Evolutionary conservation across 1,284 basidiomycete genomes (phyloP).

Genomic region (Schizophyllum commune): DNA sequence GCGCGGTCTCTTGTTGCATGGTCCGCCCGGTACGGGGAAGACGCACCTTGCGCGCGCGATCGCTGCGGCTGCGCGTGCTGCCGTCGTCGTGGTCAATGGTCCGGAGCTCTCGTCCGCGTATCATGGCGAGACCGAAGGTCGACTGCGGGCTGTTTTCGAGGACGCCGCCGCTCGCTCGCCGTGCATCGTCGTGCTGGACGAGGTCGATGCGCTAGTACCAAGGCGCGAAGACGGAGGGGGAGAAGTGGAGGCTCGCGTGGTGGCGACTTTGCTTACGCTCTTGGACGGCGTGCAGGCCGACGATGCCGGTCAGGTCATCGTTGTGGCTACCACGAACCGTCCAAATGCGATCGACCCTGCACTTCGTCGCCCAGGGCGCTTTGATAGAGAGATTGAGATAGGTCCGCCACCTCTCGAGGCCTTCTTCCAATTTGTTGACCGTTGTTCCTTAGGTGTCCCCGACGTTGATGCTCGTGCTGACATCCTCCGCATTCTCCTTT

Average conservation of each 20-base stretch:
- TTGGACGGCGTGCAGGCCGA: constrained; percentile 87
- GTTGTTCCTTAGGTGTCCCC: too few relatives aligned
- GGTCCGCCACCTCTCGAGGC: constrained; percentile 40
- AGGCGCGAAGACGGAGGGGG: constrained; percentile 83
- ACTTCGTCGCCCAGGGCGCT: constrained; percentile 86
- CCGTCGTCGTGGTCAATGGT: constrained; percentile 86
- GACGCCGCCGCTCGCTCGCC: constrained; percentile 79
- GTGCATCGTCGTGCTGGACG: constrained; percentile 92
- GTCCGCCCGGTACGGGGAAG: constrained; percentile 92
- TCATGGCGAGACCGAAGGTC: constrained; percentile 94
- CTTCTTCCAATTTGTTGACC: too few relatives aligned
- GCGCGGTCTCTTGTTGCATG: constrained; percentile 83
- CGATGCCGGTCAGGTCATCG: constrained; percentile 59
- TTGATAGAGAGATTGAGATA: constrained; percentile 97
- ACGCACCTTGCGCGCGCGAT: constrained; percentile 90
- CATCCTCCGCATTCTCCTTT: constrained; percentile 79
- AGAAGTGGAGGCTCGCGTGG: constrained; percentile 94
- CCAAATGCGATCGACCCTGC: constrained; percentile 98
- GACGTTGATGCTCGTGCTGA: constrained; percentile 75
- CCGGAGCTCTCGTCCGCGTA: constrained; percentile 93
- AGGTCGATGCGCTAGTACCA: constrained; percentile 94
- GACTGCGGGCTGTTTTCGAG: constrained; percentile 83
- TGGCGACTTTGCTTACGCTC: constrained; percentile 90
- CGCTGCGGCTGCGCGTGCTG: constrained; percentile 71
- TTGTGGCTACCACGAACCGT: constrained; percentile 95